phyloP scores from a whole-genome alignment of 2,329 filamentous ascomycete genomes.

The Claviceps sorghi region DNA sequence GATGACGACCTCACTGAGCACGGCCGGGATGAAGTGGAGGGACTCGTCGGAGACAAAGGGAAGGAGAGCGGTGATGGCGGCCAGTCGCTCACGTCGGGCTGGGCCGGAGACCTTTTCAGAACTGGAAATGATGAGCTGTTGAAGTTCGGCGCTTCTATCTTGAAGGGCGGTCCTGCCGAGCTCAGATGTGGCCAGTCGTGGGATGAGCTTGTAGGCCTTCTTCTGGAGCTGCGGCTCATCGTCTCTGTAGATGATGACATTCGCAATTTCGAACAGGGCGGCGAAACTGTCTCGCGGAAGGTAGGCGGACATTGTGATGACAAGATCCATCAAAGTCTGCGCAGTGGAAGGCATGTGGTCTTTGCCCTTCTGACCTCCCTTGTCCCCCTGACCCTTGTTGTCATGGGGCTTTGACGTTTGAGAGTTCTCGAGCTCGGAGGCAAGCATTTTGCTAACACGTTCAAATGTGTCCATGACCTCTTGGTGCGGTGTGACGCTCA shows the following conservation, averaged over 20 bases:
- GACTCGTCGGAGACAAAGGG: slow-evolving; percentile 62
- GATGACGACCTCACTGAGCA: slow-evolving; percentile 88
- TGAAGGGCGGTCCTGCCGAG: slow-evolving; percentile 60
- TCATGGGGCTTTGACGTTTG: slow-evolving; percentile 40
- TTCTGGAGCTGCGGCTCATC: slow-evolving; percentile 90
- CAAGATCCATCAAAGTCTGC: slow-evolving; percentile 89
- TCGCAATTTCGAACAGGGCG: slow-evolving; percentile 73
- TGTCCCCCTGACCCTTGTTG: slow-evolving; percentile 51
- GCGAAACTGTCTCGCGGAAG: slow-evolving; percentile 75
- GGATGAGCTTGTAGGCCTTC: slow-evolving; percentile 97
- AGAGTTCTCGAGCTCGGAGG: slow-evolving; percentile 46
- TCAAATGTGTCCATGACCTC: slow-evolving; percentile 83
- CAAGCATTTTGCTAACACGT: slow-evolving; percentile 73
- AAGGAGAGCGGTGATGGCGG: slow-evolving; percentile 68
- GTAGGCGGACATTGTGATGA: slow-evolving; percentile 92
- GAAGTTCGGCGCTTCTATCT: slow-evolving; percentile 64
- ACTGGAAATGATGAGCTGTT: slow-evolving; percentile 64
- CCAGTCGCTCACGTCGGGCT: slow-evolving; percentile 70
- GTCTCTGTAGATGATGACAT: slow-evolving; percentile 65
- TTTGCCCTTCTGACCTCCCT: slow-evolving; percentile 42
- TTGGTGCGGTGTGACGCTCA: slow-evolving; percentile 66
- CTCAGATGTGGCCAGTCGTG: slow-evolving; percentile 70
- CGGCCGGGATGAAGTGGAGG: slow-evolving; percentile 82
- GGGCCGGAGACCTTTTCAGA: slow-evolving; percentile 77
- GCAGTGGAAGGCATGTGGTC: slow-evolving; percentile 79